Evolutionary conservation across 2,329 filamentous ascomycete species (phyloP).

Genomic region (Pestalotiopsis sp.): DNA sequence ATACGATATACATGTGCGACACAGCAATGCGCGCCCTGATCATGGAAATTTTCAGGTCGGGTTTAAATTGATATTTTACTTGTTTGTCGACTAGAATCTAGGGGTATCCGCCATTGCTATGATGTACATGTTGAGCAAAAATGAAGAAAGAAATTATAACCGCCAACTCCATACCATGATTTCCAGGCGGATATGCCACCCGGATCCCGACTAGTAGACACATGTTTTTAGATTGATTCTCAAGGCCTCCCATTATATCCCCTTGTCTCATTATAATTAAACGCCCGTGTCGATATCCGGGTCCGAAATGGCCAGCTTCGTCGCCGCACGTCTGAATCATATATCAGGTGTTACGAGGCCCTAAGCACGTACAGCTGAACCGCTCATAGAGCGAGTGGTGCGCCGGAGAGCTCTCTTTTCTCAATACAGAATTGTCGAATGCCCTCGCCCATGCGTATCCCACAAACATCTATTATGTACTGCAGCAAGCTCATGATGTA

Average conservation of each 20-base stretch:
- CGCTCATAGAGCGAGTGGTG: neutral
- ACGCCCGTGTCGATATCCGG: neutral
- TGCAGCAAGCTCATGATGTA: conserved; percentile 2
- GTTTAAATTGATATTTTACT: neutral
- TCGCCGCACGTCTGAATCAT: neutral
- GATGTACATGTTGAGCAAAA: neutral
- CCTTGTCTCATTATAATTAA: neutral
- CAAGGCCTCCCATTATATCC: neutral
- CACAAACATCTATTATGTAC: conserved; percentile 2
- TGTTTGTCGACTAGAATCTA: neutral
- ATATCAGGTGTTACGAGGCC: neutral
- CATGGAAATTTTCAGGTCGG: neutral
- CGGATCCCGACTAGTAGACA: neutral
- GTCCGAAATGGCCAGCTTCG: neutral
- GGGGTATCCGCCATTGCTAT: neutral
- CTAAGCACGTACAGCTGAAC: neutral
- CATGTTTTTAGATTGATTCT: neutral
- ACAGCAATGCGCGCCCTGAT: neutral
- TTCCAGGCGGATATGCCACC: neutral
- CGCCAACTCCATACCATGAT: neutral
- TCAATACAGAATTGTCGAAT: conserved; percentile 3
- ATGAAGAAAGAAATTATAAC: neutral
- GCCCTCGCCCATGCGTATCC: conserved; percentile 7
- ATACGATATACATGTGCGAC: neutral
- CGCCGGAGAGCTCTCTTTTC: neutral